A percentile compares a stretch with the other conserved stretches of the same genome.
Evolutionary conservation across 768 basidiomycete species (phyloP).

Genomic region (Pholiota conissans): DNA sequence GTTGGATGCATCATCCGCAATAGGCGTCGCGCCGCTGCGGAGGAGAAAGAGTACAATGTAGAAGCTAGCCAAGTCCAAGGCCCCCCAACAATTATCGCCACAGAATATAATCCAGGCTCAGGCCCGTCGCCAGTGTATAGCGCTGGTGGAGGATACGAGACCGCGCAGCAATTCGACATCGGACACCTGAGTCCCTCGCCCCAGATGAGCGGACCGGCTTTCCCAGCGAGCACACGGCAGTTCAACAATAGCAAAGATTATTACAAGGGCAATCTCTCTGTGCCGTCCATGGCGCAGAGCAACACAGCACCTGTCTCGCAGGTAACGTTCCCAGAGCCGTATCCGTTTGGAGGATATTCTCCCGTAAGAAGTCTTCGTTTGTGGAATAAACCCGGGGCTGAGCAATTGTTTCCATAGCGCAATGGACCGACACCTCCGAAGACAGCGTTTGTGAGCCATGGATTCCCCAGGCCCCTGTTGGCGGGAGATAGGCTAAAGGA

Average conservation of each 20-base stretch:
- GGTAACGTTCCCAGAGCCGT: conserved; percentile 19
- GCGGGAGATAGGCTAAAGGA: conserved; percentile 28
- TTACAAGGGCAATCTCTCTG: neutral
- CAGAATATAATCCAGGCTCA: conserved; percentile 26
- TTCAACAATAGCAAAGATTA: conserved; percentile 9
- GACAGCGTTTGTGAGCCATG: conserved; percentile 26
- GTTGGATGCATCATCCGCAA: conserved; percentile 19
- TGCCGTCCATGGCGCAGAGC: conserved; percentile 9
- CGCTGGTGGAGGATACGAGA: conserved; percentile 11
- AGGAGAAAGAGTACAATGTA: conserved; percentile 25
- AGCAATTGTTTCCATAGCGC: neutral
- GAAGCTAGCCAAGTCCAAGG: conserved; percentile 32
- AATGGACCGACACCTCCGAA: conserved; percentile 13
- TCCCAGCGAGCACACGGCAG: conserved; percentile 19
- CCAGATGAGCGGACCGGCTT: conserved; percentile 21
- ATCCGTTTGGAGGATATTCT: conserved; percentile 21
- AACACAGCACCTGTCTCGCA: conserved; percentile 25
- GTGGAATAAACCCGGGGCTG: neutral
- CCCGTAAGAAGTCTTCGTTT: conserved; percentile 15
- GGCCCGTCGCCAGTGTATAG: conserved; percentile 24
- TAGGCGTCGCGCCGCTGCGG: conserved; percentile 16
- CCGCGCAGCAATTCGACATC: conserved; percentile 4
- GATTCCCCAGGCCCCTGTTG: conserved; percentile 28
- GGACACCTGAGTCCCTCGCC: conserved; percentile 15
- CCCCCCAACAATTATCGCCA: conserved; percentile 27